Evolutionary conservation across 2,329 filamentous ascomycete genomes (phyloP).

Genomic region (Claviceps sp.): DNA sequence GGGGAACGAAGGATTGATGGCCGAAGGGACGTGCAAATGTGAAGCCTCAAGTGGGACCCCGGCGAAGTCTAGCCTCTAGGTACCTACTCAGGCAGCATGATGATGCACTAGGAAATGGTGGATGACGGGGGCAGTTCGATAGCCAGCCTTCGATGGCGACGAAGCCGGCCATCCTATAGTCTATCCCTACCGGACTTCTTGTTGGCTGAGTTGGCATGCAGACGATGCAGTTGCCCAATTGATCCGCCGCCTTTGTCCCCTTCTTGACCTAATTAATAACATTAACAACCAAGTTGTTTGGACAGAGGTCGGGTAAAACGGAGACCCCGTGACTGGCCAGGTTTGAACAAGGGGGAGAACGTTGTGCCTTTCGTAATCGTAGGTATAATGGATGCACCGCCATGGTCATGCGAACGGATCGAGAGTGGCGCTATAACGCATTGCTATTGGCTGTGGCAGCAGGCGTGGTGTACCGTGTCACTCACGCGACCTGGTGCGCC

Average conservation of each 20-base stretch:
- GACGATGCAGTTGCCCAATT: not conserved
- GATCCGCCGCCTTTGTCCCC: not conserved
- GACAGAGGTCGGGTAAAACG: no score
- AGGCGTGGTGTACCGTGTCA: no score
- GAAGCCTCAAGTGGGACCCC: not conserved
- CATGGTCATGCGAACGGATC: not conserved
- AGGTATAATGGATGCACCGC: no score
- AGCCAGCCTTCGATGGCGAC: slow-evolving; percentile 1
- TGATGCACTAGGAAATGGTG: not conserved
- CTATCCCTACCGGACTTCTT: not conserved
- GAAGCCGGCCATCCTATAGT: slow-evolving; percentile 1
- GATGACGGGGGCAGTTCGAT: slow-evolving; percentile 3
- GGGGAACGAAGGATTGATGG: not conserved
- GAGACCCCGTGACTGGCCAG: no score
- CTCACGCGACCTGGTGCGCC: no score
- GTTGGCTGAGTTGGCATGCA: not conserved
- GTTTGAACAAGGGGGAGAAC: no score
- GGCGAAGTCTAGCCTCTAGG: not conserved
- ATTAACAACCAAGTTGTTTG: no score
- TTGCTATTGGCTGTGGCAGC: no score
- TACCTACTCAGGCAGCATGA: not conserved
- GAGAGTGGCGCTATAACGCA: not conserved
- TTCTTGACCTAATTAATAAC: no score
- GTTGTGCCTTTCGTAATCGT: no score
- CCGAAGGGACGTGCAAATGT: not conserved